Percentiles rank a stretch among this genome's conserved stretches.
These are phyloP conservation scores for Colletotrichum acutatum DNA, from an alignment of 2,329 filamentous ascomycete species.

Conservation along the genomic window DNA sequence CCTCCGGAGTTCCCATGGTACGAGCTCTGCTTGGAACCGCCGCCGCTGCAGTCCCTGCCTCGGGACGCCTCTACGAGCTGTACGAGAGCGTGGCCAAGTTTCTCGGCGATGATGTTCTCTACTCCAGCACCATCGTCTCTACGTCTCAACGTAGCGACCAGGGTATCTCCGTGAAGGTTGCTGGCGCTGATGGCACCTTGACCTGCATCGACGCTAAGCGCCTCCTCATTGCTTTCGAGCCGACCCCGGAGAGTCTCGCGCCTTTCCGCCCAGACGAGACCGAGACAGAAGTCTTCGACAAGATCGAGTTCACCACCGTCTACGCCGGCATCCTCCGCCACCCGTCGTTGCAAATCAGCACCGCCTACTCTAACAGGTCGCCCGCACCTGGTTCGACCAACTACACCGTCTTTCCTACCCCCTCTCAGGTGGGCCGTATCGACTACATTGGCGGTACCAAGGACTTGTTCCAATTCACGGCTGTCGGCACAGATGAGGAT, in stretches of 20 bases:
- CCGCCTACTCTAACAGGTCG: conserved; percentile 38
- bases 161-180: conserved; percentile 35
- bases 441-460: conserved; percentile 44
- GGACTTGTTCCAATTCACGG: conserved; percentile 46
- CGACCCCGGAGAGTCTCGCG: conserved; percentile 37
- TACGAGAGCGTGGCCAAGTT: conserved; percentile 36
- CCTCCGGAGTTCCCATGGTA: conserved; percentile 37
- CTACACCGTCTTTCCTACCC: conserved; percentile 40
- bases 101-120: conserved; percentile 38
- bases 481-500: conserved; percentile 40
- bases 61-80: conserved; percentile 37
- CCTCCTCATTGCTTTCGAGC: conserved; percentile 40
- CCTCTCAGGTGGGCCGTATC: conserved; percentile 40
- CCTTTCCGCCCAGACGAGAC: conserved; percentile 36
- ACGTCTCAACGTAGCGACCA: conserved; percentile 24
- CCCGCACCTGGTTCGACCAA: conserved; percentile 37
- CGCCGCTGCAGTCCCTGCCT: conserved; percentile 36
- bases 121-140: conserved; percentile 37
- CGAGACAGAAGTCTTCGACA: conserved; percentile 38
- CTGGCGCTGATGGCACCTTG: conserved; percentile 7
- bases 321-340: conserved; percentile 42
- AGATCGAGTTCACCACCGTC: conserved; percentile 37
- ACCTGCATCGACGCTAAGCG: conserved; percentile 39
- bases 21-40: conserved; percentile 37
- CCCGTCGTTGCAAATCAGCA: conserved; percentile 38